phyloP scores from a whole-genome alignment of 257 asterid genomes.

The Lithospermum erythrorhizon region DNA sequence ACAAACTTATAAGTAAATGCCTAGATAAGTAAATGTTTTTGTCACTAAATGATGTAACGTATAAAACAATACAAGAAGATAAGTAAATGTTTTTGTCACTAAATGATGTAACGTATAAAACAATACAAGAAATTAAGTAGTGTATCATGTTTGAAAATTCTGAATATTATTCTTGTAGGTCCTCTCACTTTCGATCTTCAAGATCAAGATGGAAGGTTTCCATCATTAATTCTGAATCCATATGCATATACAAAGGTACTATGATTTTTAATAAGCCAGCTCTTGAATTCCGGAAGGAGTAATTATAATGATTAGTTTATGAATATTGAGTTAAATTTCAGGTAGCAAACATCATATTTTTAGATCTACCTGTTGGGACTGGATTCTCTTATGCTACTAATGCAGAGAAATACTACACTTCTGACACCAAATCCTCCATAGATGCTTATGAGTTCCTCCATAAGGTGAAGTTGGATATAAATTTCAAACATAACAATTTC shows the following conservation, averaged over 20 bases:
- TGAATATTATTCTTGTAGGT: constrained; percentile 20
- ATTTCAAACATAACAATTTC: not conserved
- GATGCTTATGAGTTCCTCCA: constrained; percentile 14
- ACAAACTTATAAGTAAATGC: too few relatives aligned
- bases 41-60: too few relatives aligned
- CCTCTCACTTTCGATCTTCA: constrained; percentile 32
- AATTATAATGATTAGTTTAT: not conserved
- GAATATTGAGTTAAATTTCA: not conserved
- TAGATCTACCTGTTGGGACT: constrained; percentile 21
- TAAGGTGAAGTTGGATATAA: constrained; percentile 8
- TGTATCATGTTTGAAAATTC: too few relatives aligned
- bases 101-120: too few relatives aligned
- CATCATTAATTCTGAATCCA: constrained; percentile 30
- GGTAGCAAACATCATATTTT: constrained; percentile 20
- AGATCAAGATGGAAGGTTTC: constrained; percentile 33
- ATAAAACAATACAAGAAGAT: too few relatives aligned
- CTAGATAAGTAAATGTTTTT: too few relatives aligned
- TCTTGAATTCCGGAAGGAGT: not conserved
- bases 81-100: too few relatives aligned
- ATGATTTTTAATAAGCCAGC: too few relatives aligned
- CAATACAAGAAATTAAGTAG: too few relatives aligned
- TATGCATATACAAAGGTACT: constrained; percentile 64
- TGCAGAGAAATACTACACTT: not conserved
- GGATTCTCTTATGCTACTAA: constrained; percentile 27
- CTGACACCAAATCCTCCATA: constrained; percentile 10